These are phyloP conservation scores for Volvox reticuliferus DNA, from an alignment of 139 green algal species.

Conservation along the genomic window DNA sequence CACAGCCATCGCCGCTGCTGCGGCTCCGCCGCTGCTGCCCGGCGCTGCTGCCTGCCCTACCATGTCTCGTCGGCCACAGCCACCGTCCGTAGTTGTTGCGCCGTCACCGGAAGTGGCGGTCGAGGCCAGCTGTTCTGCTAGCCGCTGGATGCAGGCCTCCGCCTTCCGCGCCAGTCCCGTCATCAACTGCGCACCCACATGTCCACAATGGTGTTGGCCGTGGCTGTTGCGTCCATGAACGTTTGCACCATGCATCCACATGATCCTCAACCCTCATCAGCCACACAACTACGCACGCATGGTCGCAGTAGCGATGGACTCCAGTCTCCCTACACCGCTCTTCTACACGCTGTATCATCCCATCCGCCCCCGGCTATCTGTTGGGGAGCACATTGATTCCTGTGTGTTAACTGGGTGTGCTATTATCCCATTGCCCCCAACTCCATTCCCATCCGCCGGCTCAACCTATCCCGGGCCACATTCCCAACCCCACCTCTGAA, in stretches of 20 bases:
- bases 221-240: no score
- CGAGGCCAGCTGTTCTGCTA: slow-evolving; percentile 34
- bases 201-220: no score
- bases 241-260: no score
- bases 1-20: neutral
- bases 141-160: slow-evolving; percentile 56
- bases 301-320: no score
- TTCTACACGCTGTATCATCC: no score
- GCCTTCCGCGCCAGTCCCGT: slow-evolving; percentile 68
- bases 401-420: no score
- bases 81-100: neutral
- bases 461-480: neutral
- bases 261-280: no score
- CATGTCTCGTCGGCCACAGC: neutral
- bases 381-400: no score
- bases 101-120: slow-evolving; percentile 13
- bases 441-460: neutral
- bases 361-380: no score
- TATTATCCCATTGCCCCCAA: neutral
- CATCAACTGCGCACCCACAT: slow-evolving; percentile 57
- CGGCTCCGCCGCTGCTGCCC: neutral
- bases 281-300: no score
- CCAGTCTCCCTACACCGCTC: no score
- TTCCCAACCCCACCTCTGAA: slow-evolving; percentile 65
- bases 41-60: slow-evolving; percentile 9